Evolutionary conservation across 257 asterid species (phyloP).

Genomic region (Lavandula angustifolia): DNA sequence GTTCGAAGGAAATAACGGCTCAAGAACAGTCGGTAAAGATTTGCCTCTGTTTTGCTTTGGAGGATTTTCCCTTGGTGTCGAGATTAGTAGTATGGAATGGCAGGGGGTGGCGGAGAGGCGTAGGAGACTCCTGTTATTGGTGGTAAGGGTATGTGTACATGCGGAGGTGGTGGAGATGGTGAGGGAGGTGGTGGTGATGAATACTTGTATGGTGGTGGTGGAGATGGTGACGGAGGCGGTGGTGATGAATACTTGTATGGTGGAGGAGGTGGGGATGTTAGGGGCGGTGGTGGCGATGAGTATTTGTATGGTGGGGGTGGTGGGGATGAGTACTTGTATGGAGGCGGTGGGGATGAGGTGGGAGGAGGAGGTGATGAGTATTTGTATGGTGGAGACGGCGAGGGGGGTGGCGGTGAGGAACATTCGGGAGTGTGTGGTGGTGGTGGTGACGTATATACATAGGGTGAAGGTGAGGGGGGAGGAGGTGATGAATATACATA

Average conservation of each 20-base stretch:
- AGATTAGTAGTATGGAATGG: conserved; percentile 52
- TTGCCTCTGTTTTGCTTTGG: conserved; percentile 12
- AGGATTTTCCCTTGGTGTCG: too few species aligned
- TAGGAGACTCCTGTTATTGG: conserved; percentile 49
- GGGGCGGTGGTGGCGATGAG: background rate
- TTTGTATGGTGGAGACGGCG: conserved; percentile 23
- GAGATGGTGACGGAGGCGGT: conserved; percentile 35
- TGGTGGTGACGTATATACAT: conserved; percentile 10
- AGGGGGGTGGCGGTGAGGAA: conserved; percentile 31
- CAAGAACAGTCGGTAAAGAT: conserved; percentile 20
- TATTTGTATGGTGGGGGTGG: conserved; percentile 16
- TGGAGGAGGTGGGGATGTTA: conserved; percentile 34
- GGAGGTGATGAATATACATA: conserved; percentile 28
- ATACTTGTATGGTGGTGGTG: conserved; percentile 38
- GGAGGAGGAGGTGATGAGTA: conserved; percentile 27
- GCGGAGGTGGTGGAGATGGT: conserved; percentile 22
- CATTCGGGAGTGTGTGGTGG: conserved; percentile 28
- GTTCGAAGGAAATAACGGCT: conserved; percentile 26
- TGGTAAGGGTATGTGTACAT: conserved; percentile 40
- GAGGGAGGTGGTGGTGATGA: conserved; percentile 40
- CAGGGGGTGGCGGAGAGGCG: conserved; percentile 59
- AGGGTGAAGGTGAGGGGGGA: conserved; percentile 32
- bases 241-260: conserved; percentile 33
- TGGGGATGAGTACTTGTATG: conserved; percentile 23
- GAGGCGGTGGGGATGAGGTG: conserved; percentile 31